Evolutionary conservation across 2,329 filamentous ascomycete species (phyloP).

Genomic region (Talaromyces rugulosus): DNA sequence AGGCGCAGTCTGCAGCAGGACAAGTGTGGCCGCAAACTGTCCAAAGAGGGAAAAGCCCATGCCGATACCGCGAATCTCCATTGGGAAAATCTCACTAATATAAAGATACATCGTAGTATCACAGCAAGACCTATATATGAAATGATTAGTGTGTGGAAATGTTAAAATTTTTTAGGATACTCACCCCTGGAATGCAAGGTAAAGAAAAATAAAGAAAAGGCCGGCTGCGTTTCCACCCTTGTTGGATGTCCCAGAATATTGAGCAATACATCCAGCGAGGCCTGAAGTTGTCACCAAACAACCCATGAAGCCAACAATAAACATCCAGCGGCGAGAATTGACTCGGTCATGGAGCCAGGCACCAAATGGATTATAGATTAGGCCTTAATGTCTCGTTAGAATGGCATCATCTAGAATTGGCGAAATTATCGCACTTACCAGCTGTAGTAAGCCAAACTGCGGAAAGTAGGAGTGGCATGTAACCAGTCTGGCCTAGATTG

Average conservation of each 20-base stretch:
- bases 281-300: slow-evolving; percentile 39
- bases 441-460: slow-evolving; percentile 46
- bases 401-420: not conserved
- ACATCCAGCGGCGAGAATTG: slow-evolving; percentile 38
- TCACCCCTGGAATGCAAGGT: slow-evolving; percentile 48
- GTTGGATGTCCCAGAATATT: slow-evolving; percentile 36
- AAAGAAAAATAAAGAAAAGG: slow-evolving; percentile 2
- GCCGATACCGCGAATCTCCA: slow-evolving; percentile 49
- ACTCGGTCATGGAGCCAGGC: slow-evolving; percentile 35
- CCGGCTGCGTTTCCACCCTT: slow-evolving; percentile 23
- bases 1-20: slow-evolving; percentile 46
- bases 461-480: slow-evolving; percentile 41
- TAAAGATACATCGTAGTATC: slow-evolving; percentile 48
- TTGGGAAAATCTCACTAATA: slow-evolving; percentile 46
- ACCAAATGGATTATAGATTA: slow-evolving; percentile 36
- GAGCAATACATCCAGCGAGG: slow-evolving; percentile 35
- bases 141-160: not conserved
- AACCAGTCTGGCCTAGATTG: slow-evolving; percentile 39
- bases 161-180: slow-evolving; percentile 16
- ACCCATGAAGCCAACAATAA: slow-evolving; percentile 40
- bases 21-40: slow-evolving; percentile 47
- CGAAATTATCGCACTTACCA: slow-evolving; percentile 25
- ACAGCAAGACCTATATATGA: slow-evolving; percentile 34
- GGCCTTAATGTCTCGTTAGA: slow-evolving; percentile 25
- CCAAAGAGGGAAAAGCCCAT: slow-evolving; percentile 51